Percentiles rank a stretch among this genome's conserved stretches.
Evolutionary conservation across 2,329 filamentous ascomycete genomes (phyloP).

Genomic region (Alternaria arbusti): DNA sequence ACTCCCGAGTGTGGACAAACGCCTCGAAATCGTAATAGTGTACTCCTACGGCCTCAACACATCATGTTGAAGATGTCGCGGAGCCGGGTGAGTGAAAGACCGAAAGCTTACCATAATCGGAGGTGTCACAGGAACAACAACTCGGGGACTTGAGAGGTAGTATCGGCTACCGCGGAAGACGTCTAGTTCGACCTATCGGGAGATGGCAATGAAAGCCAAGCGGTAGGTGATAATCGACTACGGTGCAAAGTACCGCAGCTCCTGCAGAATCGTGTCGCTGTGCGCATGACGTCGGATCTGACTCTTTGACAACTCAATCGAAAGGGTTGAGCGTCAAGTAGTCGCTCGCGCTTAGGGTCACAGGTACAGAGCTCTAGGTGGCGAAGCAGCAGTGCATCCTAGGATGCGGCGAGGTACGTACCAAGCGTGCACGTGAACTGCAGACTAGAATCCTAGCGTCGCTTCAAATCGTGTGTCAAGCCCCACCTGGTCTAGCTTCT

Average conservation of each 20-base stretch:
- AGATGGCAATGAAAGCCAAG: slow-evolving; percentile 6
- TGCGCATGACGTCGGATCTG: not conserved
- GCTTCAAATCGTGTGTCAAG: slow-evolving; percentile 11
- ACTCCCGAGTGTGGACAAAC: not conserved
- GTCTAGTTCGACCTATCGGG: slow-evolving; percentile 5
- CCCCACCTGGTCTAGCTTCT: slow-evolving; percentile 11
- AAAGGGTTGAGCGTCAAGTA: not conserved
- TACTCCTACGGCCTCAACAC: not conserved
- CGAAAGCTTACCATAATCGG: slow-evolving; percentile 16
- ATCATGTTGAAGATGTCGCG: slow-evolving; percentile 7
- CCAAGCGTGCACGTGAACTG: slow-evolving; percentile 17
- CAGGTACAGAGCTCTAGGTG: slow-evolving; percentile 9
- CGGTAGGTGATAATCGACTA: not conserved
- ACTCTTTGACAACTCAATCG: slow-evolving; percentile 1
- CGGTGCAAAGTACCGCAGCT: slow-evolving; percentile 4
- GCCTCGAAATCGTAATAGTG: not conserved
- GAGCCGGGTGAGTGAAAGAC: slow-evolving; percentile 18
- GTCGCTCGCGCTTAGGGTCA: slow-evolving; percentile 5
- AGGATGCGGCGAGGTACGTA: slow-evolving; percentile 24
- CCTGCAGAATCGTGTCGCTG: not conserved
- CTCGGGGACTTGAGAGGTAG: slow-evolving; percentile 10
- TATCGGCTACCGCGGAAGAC: slow-evolving; percentile 10
- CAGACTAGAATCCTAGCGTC: slow-evolving; percentile 11
- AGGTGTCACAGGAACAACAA: slow-evolving; percentile 15
- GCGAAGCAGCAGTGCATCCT: slow-evolving; percentile 7